Base-by-base conservation (phyloP, 352 stramenopile genomes). In the Pythium brassicae region DNA sequence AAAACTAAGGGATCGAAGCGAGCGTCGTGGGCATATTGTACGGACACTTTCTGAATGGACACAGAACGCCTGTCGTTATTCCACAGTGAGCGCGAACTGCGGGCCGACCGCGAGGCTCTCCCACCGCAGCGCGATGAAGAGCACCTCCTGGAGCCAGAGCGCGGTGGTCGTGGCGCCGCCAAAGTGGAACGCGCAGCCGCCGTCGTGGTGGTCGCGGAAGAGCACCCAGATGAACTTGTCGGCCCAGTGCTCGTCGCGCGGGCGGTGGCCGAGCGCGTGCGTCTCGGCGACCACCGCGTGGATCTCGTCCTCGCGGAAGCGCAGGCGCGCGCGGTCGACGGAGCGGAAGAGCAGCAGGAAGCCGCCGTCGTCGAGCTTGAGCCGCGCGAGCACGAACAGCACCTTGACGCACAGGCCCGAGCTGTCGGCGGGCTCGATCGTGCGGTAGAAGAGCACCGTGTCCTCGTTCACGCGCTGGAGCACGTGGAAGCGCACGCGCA, bases 151-250 rank as follows among this genome's bases (percentile, higher is more conserved):
- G 29, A 89, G 63, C 79, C 79, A 89, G 23, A 89, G 61, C 10
- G 55, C 45, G 15, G 64, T 83, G 35, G 57, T 75, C 35, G 75
- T 76, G 39, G 62, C 61, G 26, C 79, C 79, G 34, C 79, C 79
- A 55, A 89, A 89, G 59, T 87, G 71, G 50, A 87, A 86, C 15
- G 72, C 27, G 44, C 75, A 83, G 39, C 39, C 39, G 39, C 39
- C 19, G 56, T 50, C 15, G 66, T 55, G 1, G 55, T 52, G 0
- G 20, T 83, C 75, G 14, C 75, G 68, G 59, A 87, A 79, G 45
- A 89, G 49, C 17, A 81, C 66, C 78, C 78, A 89, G 23, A 78
- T 78, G 62, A 83, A 81, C 59, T 79, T 85, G 34, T 87, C 76
- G 45, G 78, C 65, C 79, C 79, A 89, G 29, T 75, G 49, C 20